Evolutionary conservation across 495 filamentous ascomycete genomes (phyloP).

Genomic region (Glonium stellatum): DNA sequence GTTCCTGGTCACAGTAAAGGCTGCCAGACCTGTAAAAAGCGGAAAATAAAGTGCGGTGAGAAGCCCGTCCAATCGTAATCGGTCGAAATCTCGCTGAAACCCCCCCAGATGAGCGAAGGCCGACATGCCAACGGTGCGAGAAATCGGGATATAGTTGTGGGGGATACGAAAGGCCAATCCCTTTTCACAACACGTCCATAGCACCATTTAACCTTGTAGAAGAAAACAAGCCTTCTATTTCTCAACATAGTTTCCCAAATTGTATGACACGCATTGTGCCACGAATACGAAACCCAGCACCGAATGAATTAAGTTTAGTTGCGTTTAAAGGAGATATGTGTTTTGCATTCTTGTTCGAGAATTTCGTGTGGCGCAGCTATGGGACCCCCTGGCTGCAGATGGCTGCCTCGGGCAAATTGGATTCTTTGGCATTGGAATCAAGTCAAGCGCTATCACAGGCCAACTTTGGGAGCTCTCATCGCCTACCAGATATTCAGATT

Average conservation of each 20-base stretch:
- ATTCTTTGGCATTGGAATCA: conserved; percentile 3
- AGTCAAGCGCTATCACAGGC: conserved; percentile 5
- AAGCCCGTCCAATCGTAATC: neutral
- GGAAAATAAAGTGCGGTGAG: conserved; percentile 19
- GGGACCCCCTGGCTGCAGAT: conserved; percentile 13
- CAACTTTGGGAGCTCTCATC: conserved; percentile 11
- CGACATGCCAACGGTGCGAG: conserved; percentile 17
- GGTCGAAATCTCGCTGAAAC: neutral
- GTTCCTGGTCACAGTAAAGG: conserved; percentile 19
- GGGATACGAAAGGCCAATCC: conserved; percentile 10
- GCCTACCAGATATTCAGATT: conserved; percentile 12
- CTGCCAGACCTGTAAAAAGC: conserved; percentile 21
- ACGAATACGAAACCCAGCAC: conserved; percentile 7
- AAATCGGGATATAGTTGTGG: conserved; percentile 17
- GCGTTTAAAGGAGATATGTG: conserved; percentile 20
- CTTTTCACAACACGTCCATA: conserved; percentile 13
- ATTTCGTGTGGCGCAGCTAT: conserved; percentile 22
- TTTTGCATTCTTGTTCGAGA: conserved; percentile 15
- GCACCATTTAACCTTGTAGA: too few relatives aligned
- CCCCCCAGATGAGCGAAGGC: conserved; percentile 15
- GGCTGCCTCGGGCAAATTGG: conserved; percentile 6
- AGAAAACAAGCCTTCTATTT: neutral
- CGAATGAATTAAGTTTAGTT: conserved; percentile 11
- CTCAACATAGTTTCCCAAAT: too few relatives aligned
- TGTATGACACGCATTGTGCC: too few relatives aligned